phyloP scores from a whole-genome alignment of 2,329 filamentous ascomycete genomes.

The Fusarium coffeatum region DNA sequence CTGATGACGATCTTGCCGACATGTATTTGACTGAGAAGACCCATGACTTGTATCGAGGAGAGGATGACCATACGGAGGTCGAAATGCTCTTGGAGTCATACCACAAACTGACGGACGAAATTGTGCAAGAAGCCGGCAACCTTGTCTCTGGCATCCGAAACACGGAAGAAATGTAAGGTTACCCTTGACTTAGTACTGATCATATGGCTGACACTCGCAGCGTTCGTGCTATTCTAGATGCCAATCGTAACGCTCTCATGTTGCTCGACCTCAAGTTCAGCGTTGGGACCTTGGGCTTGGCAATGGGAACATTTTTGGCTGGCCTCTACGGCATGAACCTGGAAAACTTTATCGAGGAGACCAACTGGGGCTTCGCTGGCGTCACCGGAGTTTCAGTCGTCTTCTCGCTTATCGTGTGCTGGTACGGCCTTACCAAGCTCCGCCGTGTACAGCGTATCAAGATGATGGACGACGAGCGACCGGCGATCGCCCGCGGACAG shows the following conservation, averaged over 20 bases:
- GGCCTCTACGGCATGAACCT: conserved; percentile 99
- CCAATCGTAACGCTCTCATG: conserved; percentile 98
- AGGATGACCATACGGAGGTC: conserved; percentile 93
- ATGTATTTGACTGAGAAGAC: conserved; percentile 97
- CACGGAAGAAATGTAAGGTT: conserved; percentile 92
- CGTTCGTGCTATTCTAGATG: conserved; percentile 95
- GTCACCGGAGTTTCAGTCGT: conserved; percentile 78
- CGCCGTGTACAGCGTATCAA: conserved; percentile 87
- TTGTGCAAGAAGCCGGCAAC: conserved; percentile 94
- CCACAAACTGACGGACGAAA: conserved; percentile 97
- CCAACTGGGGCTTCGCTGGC: conserved; percentile 82
- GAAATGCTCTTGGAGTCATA: conserved; percentile 98
- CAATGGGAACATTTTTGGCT: conserved; percentile 92
- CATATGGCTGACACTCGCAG: conserved; percentile 58
- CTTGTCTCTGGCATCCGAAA: conserved; percentile 95
- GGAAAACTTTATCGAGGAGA: conserved; percentile 98
- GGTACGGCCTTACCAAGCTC: conserved; percentile 85
- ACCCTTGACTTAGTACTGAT: neutral
- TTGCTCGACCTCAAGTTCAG: conserved; percentile 95
- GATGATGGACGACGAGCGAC: conserved; percentile 71
- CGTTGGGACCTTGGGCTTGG: conserved; percentile 93
- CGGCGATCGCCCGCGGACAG: conserved; percentile 53
- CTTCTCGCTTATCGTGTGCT: conserved; percentile 81
- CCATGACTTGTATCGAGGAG: conserved; percentile 75
- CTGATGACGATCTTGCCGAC: conserved; percentile 90